A percentile compares a stretch with the other conserved stretches of the same genome.
These are phyloP conservation scores for Pseudopediastrum boryanum DNA, from an alignment of 139 green algal genomes.

Conservation along the genomic window DNA sequence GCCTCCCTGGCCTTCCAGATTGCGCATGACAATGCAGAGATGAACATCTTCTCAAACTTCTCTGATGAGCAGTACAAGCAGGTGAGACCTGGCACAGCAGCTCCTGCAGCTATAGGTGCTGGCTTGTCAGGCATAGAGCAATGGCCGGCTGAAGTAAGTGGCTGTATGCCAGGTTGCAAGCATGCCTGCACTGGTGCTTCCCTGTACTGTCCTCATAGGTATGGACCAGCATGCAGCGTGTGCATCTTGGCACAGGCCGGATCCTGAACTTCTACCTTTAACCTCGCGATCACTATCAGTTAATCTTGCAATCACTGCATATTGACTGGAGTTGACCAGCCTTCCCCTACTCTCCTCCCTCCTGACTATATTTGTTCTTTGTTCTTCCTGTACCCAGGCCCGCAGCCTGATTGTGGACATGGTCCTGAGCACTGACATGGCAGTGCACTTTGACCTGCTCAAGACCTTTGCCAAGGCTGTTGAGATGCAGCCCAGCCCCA, in stretches of 20 bases:
- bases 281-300: too few species aligned
- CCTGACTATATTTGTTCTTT: too few species aligned
- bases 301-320: too few species aligned
- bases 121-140: not conserved
- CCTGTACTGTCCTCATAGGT: not conserved
- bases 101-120: not conserved
- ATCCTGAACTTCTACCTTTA: too few species aligned
- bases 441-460: slow-evolving; percentile 70
- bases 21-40: slow-evolving; percentile 33
- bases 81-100: slow-evolving; percentile 17
- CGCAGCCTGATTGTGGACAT: slow-evolving; percentile 65
- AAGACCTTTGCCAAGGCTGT: slow-evolving; percentile 50
- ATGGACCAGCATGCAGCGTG: too few species aligned
- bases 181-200: not conserved
- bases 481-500: slow-evolving; percentile 31
- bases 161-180: not conserved
- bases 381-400: slow-evolving; percentile 39
- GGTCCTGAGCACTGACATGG: slow-evolving; percentile 73
- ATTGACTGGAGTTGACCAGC: not conserved
- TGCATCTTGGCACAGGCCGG: too few species aligned
- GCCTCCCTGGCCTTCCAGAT: slow-evolving; percentile 57
- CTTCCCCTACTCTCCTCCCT: too few species aligned
- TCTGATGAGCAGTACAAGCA: slow-evolving; percentile 16
- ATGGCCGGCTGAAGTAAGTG: too few species aligned
- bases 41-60: slow-evolving; percentile 42